Evolutionary conservation across 345 rosid species (phyloP).

Genomic region (Microcos paniculata): DNA sequence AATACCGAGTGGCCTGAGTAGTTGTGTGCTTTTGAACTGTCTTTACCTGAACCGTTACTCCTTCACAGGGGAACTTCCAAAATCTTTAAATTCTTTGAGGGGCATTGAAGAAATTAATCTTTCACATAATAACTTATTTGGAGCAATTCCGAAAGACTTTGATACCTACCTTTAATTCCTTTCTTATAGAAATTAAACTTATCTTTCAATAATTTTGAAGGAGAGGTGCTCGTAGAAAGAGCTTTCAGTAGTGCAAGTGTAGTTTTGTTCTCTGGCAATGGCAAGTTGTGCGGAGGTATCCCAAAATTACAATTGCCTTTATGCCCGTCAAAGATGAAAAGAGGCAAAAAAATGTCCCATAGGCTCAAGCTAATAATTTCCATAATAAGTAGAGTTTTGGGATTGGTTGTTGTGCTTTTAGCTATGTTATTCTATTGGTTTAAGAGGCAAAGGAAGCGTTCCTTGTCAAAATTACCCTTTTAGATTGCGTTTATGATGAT

Average conservation of each 20-base stretch:
- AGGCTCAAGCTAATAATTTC: not conserved
- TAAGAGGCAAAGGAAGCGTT: not conserved
- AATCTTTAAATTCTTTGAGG: not conserved
- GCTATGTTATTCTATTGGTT: not conserved
- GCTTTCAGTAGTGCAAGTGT: conserved; percentile 20
- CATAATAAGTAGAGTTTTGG: not conserved
- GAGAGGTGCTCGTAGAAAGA: conserved; percentile 22
- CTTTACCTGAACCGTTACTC: conserved; percentile 11
- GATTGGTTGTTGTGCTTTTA: not conserved
- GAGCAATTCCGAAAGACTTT: conserved; percentile 13
- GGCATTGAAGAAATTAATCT: conserved; percentile 20
- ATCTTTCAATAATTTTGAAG: conserved; percentile 30
- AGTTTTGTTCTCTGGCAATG: conserved; percentile 22
- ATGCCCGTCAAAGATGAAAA: not conserved
- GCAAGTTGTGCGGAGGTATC: conserved; percentile 26
- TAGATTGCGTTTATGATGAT: not conserved
- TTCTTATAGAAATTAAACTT: conserved; percentile 15
- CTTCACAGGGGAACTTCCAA: conserved; percentile 24
- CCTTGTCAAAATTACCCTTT: not conserved
- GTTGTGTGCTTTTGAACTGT: not conserved
- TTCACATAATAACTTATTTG: conserved; percentile 25
- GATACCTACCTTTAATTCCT: not conserved
- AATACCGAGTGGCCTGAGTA: not conserved
- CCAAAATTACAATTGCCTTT: conserved; percentile 10
- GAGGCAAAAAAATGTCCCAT: not conserved